Evolutionary conservation across 192 early-diverging fungal species (phyloP).

Genomic region (Mortierella antarctica): DNA sequence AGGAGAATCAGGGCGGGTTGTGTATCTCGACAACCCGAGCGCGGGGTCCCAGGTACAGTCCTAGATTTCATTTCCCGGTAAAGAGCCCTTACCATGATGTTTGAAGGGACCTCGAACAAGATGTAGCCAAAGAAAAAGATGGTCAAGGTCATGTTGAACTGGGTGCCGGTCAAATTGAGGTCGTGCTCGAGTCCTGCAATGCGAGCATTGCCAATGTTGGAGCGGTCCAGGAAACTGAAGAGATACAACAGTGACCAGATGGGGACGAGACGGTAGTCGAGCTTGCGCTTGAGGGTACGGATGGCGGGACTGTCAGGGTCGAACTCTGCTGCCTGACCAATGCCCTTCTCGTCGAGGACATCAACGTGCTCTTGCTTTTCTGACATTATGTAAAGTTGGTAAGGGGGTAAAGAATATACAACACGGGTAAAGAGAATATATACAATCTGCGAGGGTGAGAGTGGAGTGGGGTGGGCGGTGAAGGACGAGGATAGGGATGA

Average conservation of each 20-base stretch:
- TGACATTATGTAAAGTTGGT: constrained; percentile 12
- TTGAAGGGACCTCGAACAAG: constrained; percentile 3
- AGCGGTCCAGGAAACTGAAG: no score
- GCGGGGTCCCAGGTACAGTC: no score
- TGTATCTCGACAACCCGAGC: no score
- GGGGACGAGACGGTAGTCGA: no score
- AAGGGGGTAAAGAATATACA: constrained; percentile 4
- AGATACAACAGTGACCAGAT: no score
- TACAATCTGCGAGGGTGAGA: constrained; percentile 2
- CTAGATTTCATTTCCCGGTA: no score
- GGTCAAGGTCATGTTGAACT: no score
- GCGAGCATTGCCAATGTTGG: no score
- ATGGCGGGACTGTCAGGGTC: constrained; percentile 15
- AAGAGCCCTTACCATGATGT: background rate
- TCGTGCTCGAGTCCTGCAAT: no score
- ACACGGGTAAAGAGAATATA: constrained; percentile 5
- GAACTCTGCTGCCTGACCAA: constrained; percentile 19
- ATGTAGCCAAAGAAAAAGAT: no score
- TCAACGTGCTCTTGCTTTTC: constrained; percentile 20
- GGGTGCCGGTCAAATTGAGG: no score
- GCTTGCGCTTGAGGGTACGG: background rate
- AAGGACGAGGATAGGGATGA: constrained; percentile 3
- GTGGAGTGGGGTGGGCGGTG: background rate
- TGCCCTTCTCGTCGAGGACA: constrained; percentile 7
- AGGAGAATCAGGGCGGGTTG: no score